Base-by-base conservation (phyloP, 1,139 yeast genomes). In the Pichia sp. region DNA sequence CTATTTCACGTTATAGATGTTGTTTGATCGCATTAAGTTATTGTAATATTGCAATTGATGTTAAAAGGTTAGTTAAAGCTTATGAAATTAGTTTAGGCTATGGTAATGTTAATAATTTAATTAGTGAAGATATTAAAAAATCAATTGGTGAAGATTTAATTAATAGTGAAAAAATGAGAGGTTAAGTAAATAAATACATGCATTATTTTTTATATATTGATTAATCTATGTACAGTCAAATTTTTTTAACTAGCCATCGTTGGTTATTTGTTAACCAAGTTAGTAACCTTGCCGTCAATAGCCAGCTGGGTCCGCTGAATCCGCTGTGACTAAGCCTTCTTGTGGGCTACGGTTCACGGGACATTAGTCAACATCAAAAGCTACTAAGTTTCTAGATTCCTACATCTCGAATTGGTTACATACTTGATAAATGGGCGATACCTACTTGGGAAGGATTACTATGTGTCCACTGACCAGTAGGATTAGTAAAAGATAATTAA, bases 81-180 rank as follows among this genome's bases (percentile, higher is more conserved):
- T 91, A 89, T 61, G 97, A 91, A 57, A 89, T 95, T 15, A 84
- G 95, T 64, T 70, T 86, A 69, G 83, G 80, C 5, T 85, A 78
- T 57, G 76, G 78, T 10, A 76, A 79, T 48, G 77, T 82, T 2
- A 95, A 94, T 13, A 74, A 75, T 40, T 67, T 91, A 56, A 77
- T 86, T 25, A 88, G 80, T 47, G 78, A 75, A 50, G 94, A 83
- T 30, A 77, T 74, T 13, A 87, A 84, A 79, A 82, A 78, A 43
- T 65, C 74, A 8, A 70, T 89, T 27, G 89, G 95, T 34, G 72
- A 75, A 41, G 93, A 85, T 52, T 79, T 85, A 8, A 68, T 85
- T n/a, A 78, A 75, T 41, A 72, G 69, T 41, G 91, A 83, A 54
- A 80, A 77, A 59, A 79, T 82, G 82, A 74, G 91, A 60, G 88